Conservation (phyloP, 2,329 filamentous ascomycete genomes). For the Fusarium sp. region DNA sequence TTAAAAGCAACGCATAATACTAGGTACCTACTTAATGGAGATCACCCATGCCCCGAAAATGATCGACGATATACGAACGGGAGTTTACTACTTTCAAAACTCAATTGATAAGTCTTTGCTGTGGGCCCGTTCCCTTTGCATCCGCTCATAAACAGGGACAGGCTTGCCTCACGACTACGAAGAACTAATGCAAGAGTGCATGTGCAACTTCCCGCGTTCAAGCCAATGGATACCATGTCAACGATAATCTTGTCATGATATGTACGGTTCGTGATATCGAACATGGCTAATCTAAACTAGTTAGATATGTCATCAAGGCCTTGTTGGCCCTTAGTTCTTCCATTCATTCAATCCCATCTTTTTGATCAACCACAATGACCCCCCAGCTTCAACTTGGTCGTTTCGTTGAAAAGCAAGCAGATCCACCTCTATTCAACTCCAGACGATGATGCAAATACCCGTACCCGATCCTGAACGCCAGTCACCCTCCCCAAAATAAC, state of each 20-base stretch:
- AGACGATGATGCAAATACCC: constrained; percentile 1
- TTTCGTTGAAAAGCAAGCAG: not conserved
- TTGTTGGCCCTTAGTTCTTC: not conserved
- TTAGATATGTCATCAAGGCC: not conserved
- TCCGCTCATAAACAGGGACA: not conserved
- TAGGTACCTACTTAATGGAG: not conserved
- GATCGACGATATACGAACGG: not conserved
- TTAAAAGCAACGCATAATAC: not conserved
- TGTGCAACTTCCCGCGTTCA: not conserved
- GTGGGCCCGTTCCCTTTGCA: no score
- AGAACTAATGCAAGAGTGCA: not conserved
- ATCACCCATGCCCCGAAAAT: not conserved
- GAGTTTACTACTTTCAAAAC: not conserved
- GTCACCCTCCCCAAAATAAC: not conserved
- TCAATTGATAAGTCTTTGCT: not conserved
- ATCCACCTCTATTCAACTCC: constrained; percentile 32
- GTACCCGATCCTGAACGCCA: constrained; percentile 21
- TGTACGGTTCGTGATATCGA: not conserved
- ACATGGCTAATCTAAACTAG: not conserved
- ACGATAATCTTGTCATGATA: not conserved
- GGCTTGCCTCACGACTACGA: not conserved
- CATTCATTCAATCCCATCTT: not conserved
- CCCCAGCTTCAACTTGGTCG: not conserved
- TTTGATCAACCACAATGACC: not conserved
- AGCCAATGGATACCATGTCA: not conserved